Evolutionary conservation across 306 rosid genomes (phyloP).

Genomic region (Glycine soja): DNA sequence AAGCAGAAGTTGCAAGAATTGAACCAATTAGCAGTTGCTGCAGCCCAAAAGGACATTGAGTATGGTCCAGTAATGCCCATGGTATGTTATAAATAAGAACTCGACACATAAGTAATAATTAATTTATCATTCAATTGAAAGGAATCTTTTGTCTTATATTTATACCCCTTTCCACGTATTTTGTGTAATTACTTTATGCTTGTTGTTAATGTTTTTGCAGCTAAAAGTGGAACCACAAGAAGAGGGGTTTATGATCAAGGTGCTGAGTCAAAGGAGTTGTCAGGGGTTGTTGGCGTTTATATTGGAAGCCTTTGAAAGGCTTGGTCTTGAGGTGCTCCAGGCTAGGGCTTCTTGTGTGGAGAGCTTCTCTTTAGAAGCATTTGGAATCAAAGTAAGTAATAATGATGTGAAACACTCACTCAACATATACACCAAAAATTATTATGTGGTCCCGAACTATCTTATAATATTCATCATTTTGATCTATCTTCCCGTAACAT

Average conservation of each 20-base stretch:
- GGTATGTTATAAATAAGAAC: conserved; percentile 39
- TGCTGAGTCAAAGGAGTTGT: conserved; percentile 51
- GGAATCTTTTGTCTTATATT: background rate
- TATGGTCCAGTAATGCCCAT: conserved; percentile 43
- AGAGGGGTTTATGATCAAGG: conserved; percentile 55
- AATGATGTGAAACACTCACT: conserved; percentile 2
- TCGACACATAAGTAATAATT: background rate
- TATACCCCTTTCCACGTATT: background rate
- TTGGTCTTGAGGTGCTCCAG: conserved; percentile 61
- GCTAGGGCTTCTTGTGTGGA: conserved; percentile 65
- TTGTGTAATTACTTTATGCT: background rate
- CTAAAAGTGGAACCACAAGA: conserved; percentile 57
- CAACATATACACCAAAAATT: too few relatives aligned
- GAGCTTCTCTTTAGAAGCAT: conserved; percentile 57
- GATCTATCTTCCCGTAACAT: too few relatives aligned
- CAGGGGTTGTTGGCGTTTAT: conserved; percentile 60
- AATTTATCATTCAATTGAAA: background rate
- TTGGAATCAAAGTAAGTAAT: conserved; percentile 50
- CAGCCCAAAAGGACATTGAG: conserved; percentile 1
- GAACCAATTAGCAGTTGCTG: conserved; percentile 37
- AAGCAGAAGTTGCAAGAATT: conserved; percentile 50
- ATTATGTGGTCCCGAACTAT: too few relatives aligned
- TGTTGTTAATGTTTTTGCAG: conserved; percentile 33
- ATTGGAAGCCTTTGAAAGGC: conserved; percentile 66
- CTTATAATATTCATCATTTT: too few relatives aligned